Evolutionary conservation across 768 basidiomycete genomes (phyloP).

Genomic region (Tulasnella sp.): DNA sequence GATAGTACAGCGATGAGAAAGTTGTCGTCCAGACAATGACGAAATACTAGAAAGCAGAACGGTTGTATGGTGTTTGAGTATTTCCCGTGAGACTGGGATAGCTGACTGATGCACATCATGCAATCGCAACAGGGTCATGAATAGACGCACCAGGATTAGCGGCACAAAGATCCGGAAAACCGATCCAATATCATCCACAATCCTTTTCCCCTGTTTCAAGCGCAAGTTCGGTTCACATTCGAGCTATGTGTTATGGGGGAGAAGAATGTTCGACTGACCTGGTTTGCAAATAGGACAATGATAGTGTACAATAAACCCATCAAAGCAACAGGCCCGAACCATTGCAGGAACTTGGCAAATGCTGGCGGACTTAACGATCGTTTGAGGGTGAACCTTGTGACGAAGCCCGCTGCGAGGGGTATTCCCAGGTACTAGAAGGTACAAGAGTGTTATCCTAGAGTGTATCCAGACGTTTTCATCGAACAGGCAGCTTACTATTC

Average conservation of each 20-base stretch:
- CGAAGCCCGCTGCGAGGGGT: slow-evolving; percentile 56
- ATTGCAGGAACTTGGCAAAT: slow-evolving; percentile 54
- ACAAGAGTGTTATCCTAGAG: not conserved
- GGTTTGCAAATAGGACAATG: slow-evolving; percentile 60
- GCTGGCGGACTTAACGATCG: slow-evolving; percentile 35
- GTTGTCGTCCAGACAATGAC: slow-evolving; percentile 60
- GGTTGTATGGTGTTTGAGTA: too few relatives aligned
- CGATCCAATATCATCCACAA: slow-evolving; percentile 59
- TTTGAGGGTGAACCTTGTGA: slow-evolving; percentile 54
- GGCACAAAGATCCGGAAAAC: slow-evolving; percentile 79
- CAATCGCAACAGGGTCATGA: not conserved
- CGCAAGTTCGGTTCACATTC: not conserved
- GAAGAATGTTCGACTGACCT: slow-evolving; percentile 21
- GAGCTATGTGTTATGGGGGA: not conserved
- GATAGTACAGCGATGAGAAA: slow-evolving; percentile 45
- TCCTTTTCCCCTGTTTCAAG: slow-evolving; percentile 40
- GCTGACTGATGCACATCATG: too few relatives aligned
- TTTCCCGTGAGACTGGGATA: too few relatives aligned
- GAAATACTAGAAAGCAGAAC: not conserved
- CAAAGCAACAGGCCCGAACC: slow-evolving; percentile 58
- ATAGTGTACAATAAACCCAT: slow-evolving; percentile 75
- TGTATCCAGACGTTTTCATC: not conserved
- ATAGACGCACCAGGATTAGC: slow-evolving; percentile 38
- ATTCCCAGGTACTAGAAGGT: slow-evolving; percentile 64
- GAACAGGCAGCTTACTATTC: slow-evolving; percentile 44